A percentile compares a stretch with the other conserved stretches of the same genome.
Conservation (phyloP, 176 grass and related monocot genomes). For the bread wheat (Triticum aestivum) region DNA sequence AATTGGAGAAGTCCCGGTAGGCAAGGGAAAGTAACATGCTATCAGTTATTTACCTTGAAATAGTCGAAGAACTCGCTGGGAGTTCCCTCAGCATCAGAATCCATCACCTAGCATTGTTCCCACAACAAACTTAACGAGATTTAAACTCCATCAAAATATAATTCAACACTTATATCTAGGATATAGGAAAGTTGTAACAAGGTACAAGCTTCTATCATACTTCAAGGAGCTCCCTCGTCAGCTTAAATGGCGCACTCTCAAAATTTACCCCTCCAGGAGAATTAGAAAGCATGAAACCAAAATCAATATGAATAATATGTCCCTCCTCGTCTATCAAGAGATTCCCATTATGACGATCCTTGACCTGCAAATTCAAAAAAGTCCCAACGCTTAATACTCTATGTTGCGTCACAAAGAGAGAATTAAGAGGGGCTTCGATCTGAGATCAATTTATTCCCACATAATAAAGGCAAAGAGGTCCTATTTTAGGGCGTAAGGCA, state of each 20-base stretch:
- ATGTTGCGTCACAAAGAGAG: background rate
- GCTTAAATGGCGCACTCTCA: conserved; percentile 97
- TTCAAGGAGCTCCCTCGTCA: conserved; percentile 98
- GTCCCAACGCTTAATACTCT: background rate
- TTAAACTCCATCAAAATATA: background rate
- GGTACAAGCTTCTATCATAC: conserved; percentile 43
- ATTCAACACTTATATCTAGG: background rate
- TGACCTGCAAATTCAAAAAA: conserved; percentile 56
- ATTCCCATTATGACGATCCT: conserved; percentile 98
- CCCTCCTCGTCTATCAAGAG: conserved; percentile 97
- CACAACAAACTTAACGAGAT: conserved; percentile 10
- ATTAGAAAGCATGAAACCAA: conserved; percentile 99
- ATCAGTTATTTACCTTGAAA: conserved; percentile 75
- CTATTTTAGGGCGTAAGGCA: background rate
- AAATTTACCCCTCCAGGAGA: conserved; percentile 99
- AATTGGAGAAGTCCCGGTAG: conserved; percentile 2
- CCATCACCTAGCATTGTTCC: conserved; percentile 82
- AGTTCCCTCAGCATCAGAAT: conserved; percentile 98
- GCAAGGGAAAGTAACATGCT: conserved; percentile 16
- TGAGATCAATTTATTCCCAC: background rate
- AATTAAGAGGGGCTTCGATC: conserved; percentile 1
- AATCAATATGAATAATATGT: conserved; percentile 99
- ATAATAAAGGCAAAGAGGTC: background rate
- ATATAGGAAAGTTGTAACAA: background rate
- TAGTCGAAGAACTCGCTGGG: conserved; percentile 98